Evolutionary conservation across 805 yeast genomes (phyloP).

Genomic region (baker's yeast (Saccharomyces cerevisiae)): DNA sequence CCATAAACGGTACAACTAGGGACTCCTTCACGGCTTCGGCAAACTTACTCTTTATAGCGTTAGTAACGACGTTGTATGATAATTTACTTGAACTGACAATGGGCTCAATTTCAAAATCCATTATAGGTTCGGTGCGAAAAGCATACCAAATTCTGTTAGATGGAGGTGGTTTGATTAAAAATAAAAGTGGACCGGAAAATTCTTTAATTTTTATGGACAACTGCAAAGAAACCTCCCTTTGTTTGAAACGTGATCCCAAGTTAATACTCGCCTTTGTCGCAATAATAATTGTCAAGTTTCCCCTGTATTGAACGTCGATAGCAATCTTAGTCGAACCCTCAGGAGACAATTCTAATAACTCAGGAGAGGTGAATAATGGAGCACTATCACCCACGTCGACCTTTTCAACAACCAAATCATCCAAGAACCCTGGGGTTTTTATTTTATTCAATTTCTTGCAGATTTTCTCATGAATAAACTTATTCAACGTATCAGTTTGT

Average conservation of each 20-base stretch:
- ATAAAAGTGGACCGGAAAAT: slow-evolving; percentile 63
- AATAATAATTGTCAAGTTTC: slow-evolving; percentile 66
- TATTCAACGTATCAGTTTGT: slow-evolving; percentile 57
- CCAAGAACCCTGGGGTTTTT: slow-evolving; percentile 80
- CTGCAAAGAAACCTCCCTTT: slow-evolving; percentile 66
- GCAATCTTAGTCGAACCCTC: slow-evolving; percentile 68
- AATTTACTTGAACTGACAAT: slow-evolving; percentile 80
- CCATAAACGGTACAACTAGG: slow-evolving; percentile 81
- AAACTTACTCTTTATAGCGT: slow-evolving; percentile 67
- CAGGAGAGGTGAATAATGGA: slow-evolving; percentile 72
- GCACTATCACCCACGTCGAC: slow-evolving; percentile 72
- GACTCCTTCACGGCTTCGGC: slow-evolving; percentile 73
- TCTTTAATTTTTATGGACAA: slow-evolving; percentile 60
- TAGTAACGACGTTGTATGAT: slow-evolving; percentile 70
- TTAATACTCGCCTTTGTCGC: slow-evolving; percentile 73
- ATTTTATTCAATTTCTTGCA: slow-evolving; percentile 68
- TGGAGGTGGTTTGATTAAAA: slow-evolving; percentile 81
- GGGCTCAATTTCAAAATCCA: slow-evolving; percentile 77
- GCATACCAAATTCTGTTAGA: slow-evolving; percentile 86
- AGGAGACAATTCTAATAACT: slow-evolving; percentile 58
- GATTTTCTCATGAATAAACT: slow-evolving; percentile 49
- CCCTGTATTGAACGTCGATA: slow-evolving; percentile 58
- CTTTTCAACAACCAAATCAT: slow-evolving; percentile 66
- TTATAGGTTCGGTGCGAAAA: slow-evolving; percentile 67
- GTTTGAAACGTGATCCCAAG: slow-evolving; percentile 65